Evolutionary conservation across 1,139 yeast genomes (phyloP).

Genomic region (Blastobotrys capitulatus): DNA sequence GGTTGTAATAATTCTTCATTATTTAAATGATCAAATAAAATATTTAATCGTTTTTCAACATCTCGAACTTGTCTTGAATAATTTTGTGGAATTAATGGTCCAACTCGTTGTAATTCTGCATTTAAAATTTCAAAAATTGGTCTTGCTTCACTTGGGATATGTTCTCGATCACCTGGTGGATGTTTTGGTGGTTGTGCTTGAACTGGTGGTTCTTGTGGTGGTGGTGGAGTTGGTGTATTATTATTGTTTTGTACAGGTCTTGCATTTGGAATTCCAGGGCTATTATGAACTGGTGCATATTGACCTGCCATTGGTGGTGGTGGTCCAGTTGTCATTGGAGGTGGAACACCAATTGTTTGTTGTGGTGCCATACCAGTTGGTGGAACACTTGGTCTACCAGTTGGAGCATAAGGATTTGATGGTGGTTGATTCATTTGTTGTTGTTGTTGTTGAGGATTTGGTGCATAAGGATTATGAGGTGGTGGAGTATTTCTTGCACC

Average conservation of each 20-base stretch:
- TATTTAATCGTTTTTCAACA: conserved; percentile 72
- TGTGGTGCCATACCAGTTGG: conserved; percentile 1
- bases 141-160: conserved; percentile 52
- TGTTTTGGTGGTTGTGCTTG: conserved; percentile 39
- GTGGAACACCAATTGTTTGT: conserved; percentile 12
- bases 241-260: not conserved
- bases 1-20: conserved; percentile 60
- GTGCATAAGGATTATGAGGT: conserved; percentile 18
- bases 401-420: conserved; percentile 31
- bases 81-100: conserved; percentile 72
- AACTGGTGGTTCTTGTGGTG: conserved; percentile 19
- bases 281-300: too few species aligned
- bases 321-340: conserved; percentile 13
- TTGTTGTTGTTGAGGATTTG: conserved; percentile 9
- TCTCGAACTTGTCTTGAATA: conserved; percentile 71
- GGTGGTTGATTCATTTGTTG: conserved; percentile 20
- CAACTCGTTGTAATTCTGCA: conserved; percentile 52
- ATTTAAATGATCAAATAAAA: conserved; percentile 75
- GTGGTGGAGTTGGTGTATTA: conserved; percentile 14
- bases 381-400: conserved; percentile 8
- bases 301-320: conserved; percentile 8
- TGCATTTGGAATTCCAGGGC: too few species aligned
- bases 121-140: conserved; percentile 58
- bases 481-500: conserved; percentile 22
- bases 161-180: conserved; percentile 68